phyloP scores from a whole-genome alignment of 2,329 filamentous ascomycete species.

The Fusarium oligoseptatum region DNA sequence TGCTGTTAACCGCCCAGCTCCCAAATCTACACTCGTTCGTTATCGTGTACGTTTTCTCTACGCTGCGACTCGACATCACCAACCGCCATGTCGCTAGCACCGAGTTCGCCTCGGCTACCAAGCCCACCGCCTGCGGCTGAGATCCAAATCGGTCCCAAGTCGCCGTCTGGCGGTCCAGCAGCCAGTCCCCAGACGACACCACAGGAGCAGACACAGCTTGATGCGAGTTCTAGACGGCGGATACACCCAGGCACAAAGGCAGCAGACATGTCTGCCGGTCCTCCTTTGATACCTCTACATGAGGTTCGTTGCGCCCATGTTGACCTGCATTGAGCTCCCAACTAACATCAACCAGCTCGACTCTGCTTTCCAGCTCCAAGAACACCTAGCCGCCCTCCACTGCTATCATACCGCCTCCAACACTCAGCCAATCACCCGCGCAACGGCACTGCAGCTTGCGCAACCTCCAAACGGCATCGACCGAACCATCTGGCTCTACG shows the following conservation, averaged over 20 bases:
- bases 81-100: conserved; percentile 67
- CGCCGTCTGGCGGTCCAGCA: conserved; percentile 71
- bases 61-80: conserved; percentile 18
- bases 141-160: conserved; percentile 88
- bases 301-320: conserved; percentile 70
- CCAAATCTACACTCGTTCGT: conserved; percentile 27
- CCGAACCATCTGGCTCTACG: conserved; percentile 94
- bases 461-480: conserved; percentile 86
- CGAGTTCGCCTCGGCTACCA: conserved; percentile 90
- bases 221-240: conserved; percentile 82
- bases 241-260: conserved; percentile 94
- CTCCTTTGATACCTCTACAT: conserved; percentile 85
- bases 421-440: conserved; percentile 79
- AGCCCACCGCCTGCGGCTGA: conserved; percentile 96
- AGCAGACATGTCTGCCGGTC: conserved; percentile 92
- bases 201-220: conserved; percentile 73
- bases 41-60: conserved; percentile 16
- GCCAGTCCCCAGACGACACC: conserved; percentile 70
- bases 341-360: conserved; percentile 75
- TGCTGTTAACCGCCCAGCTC: conserved; percentile 34
- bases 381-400: conserved; percentile 94
- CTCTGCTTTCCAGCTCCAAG: conserved; percentile 96
- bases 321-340: neutral
- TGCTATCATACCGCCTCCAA: conserved; percentile 79
- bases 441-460: conserved; percentile 81